phyloP scores from a whole-genome alignment of 306 rosid species.

The Quercus cerris region DNA sequence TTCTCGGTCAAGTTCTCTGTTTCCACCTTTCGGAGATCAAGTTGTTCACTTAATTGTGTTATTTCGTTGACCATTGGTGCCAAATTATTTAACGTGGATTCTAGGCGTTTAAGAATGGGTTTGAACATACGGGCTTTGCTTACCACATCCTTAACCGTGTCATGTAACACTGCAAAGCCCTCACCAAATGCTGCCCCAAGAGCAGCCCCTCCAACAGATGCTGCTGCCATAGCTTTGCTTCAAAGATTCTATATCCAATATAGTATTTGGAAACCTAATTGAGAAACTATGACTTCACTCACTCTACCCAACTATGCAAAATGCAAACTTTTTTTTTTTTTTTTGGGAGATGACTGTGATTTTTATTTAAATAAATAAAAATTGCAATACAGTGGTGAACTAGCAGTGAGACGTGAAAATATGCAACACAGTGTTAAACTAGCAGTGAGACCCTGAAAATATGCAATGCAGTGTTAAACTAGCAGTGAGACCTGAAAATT shows the following conservation, averaged over 20 bases:
- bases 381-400: no score
- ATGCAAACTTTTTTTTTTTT: no score
- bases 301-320: background rate
- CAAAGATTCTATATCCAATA: background rate
- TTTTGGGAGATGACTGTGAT: no score
- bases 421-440: no score
- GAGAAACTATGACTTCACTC: background rate
- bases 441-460: no score
- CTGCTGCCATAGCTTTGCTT: background rate
- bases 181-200: constrained; percentile 1
- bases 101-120: background rate
- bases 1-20: background rate
- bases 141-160: background rate
- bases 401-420: no score
- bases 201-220: background rate
- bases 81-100: background rate
- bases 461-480: no score
- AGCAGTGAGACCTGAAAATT: no score
- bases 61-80: constrained; percentile 7
- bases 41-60: background rate
- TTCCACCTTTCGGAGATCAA: background rate
- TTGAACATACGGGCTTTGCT: background rate
- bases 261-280: no score
- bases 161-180: background rate
- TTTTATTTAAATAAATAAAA: no score